phyloP scores from a whole-genome alignment of 257 asterid species.

The Rehmannia glutinosa region DNA sequence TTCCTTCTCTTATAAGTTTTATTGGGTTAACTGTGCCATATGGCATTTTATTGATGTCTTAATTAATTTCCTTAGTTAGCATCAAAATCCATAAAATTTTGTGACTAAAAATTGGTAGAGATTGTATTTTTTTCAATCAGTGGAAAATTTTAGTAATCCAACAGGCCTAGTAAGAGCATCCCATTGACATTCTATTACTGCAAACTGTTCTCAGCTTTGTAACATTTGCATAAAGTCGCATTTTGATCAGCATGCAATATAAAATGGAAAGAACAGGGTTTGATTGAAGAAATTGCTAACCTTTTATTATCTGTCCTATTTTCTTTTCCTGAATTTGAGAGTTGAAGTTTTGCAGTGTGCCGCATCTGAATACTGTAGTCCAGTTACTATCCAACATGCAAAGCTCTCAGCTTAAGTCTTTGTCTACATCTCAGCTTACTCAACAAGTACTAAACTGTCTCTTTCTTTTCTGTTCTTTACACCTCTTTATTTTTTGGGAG shows the following conservation, averaged over 20 bases:
- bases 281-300: neutral
- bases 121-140: too few relatives aligned
- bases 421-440: constrained; percentile 37
- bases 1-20: neutral
- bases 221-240: neutral
- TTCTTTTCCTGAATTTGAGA: constrained; percentile 6
- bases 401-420: constrained; percentile 58
- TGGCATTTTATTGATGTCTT: too few relatives aligned
- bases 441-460: constrained; percentile 35
- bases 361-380: constrained; percentile 69
- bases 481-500: neutral
- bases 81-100: too few relatives aligned
- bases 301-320: neutral
- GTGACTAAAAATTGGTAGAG: too few relatives aligned
- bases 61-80: too few relatives aligned
- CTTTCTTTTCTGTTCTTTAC: neutral
- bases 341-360: constrained; percentile 48
- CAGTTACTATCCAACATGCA: constrained; percentile 82
- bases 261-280: neutral
- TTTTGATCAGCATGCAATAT: neutral
- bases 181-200: neutral
- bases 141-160: neutral
- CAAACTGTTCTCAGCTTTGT: neutral
- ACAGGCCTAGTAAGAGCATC: neutral
- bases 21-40: neutral